phyloP scores from a whole-genome alignment of 345 rosid genomes.

The Populus davidiana region DNA sequence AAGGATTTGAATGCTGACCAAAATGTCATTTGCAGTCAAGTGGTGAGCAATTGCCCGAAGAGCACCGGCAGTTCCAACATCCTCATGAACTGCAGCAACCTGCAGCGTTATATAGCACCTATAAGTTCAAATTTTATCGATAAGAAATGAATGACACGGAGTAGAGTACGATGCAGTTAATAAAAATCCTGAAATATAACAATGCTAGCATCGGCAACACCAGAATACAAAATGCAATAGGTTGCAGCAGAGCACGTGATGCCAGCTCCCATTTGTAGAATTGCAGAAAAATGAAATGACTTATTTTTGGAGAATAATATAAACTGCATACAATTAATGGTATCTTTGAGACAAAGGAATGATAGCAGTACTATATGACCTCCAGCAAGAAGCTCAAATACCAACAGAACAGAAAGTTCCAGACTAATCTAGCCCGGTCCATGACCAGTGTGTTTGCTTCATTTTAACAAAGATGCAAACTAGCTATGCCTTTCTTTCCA shows the following conservation, averaged over 20 bases:
- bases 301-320: neutral
- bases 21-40: constrained; percentile 82
- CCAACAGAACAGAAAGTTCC: neutral
- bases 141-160: neutral
- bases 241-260: neutral
- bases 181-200: neutral
- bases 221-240: neutral
- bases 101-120: constrained; percentile 24
- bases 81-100: constrained; percentile 94
- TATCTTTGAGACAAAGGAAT: neutral
- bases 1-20: constrained; percentile 49
- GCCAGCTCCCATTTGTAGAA: neutral
- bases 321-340: no score
- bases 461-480: neutral
- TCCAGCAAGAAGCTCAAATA: neutral
- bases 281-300: neutral
- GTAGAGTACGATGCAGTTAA: neutral
- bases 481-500: neutral
- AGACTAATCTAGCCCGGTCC: neutral
- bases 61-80: constrained; percentile 93
- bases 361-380: neutral
- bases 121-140: neutral
- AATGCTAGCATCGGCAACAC: neutral
- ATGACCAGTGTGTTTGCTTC: neutral
- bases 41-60: constrained; percentile 82